phyloP scores from a whole-genome alignment of 495 filamentous ascomycete species.

The Usnea hakonensis region DNA sequence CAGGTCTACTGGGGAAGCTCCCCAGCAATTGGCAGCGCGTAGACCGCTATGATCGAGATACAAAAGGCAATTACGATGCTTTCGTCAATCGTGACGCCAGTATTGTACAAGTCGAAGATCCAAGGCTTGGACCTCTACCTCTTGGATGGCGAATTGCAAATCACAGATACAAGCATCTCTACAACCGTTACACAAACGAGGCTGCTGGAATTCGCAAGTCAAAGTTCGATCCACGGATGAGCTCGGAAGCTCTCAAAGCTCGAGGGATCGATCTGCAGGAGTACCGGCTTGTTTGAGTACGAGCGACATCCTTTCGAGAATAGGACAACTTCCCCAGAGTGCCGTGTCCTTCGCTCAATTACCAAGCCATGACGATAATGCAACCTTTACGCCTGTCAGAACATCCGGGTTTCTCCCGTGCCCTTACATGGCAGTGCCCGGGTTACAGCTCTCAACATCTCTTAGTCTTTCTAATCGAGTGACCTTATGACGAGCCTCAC shows the following conservation, averaged over 20 bases:
- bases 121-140: constrained; percentile 2
- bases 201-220: not conserved
- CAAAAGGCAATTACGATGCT: not conserved
- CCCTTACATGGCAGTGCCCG: too few species aligned
- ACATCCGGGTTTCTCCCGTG: too few species aligned
- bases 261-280: constrained; percentile 4
- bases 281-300: too few species aligned
- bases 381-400: too few species aligned
- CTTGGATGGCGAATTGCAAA: not conserved
- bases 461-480: too few species aligned
- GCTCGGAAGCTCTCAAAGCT: not conserved
- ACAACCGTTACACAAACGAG: not conserved
- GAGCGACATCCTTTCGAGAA: too few species aligned
- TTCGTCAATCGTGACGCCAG: not conserved
- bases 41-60: not conserved
- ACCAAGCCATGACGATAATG: too few species aligned
- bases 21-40: not conserved
- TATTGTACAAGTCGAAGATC: not conserved
- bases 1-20: not conserved
- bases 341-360: too few species aligned
- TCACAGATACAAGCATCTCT: not conserved
- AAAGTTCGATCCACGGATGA: constrained; percentile 5
- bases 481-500: too few species aligned
- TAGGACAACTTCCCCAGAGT: too few species aligned
- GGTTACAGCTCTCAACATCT: too few species aligned